These are phyloP conservation scores for Fusarium sp. DNA, from an alignment of 2,329 filamentous ascomycete genomes.

Conservation along the genomic window DNA sequence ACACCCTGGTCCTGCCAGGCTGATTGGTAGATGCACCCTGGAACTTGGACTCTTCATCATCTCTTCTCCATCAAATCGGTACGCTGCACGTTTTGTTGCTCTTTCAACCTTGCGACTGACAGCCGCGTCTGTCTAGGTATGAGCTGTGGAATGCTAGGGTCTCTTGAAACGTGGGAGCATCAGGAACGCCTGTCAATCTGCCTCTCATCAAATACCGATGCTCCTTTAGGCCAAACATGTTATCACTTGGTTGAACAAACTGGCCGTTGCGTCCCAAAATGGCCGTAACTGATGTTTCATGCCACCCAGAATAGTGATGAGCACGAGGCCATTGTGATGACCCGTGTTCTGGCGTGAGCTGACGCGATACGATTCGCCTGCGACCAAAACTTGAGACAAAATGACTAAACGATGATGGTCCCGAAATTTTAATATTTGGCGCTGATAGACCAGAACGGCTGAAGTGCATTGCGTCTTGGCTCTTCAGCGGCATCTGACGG, in stretches of 20 bases:
- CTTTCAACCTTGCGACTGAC: slow-evolving; percentile 30
- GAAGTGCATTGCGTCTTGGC: slow-evolving; percentile 12
- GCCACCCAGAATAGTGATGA: slow-evolving; percentile 27
- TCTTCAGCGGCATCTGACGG: slow-evolving; percentile 20
- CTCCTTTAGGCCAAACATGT: slow-evolving; percentile 24
- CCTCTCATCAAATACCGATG: slow-evolving; percentile 11
- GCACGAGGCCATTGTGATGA: slow-evolving; percentile 23
- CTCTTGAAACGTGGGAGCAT: slow-evolving; percentile 42
- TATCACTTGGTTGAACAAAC: slow-evolving; percentile 11
- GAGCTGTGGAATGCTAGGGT: slow-evolving; percentile 22
- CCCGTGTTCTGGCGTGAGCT: slow-evolving; percentile 21
- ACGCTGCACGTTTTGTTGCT: slow-evolving; percentile 41
- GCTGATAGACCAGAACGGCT: slow-evolving; percentile 20
- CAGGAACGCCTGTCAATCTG: slow-evolving; percentile 31
- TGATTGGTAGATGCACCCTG: slow-evolving; percentile 45
- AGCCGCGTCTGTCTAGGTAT: slow-evolving; percentile 31
- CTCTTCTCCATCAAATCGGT: slow-evolving; percentile 44
- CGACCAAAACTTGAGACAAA: slow-evolving; percentile 27
- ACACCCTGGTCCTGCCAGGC: slow-evolving; percentile 28
- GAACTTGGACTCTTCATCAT: slow-evolving; percentile 39
- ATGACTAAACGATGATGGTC: slow-evolving; percentile 20
- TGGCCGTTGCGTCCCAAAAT: slow-evolving; percentile 28
- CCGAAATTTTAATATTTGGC: slow-evolving; percentile 17
- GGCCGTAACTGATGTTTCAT: slow-evolving; percentile 26
- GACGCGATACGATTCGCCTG: slow-evolving; percentile 32